Base-by-base conservation (phyloP, 2,329 filamentous ascomycete genomes). In the Fusarium mundagurra region DNA sequence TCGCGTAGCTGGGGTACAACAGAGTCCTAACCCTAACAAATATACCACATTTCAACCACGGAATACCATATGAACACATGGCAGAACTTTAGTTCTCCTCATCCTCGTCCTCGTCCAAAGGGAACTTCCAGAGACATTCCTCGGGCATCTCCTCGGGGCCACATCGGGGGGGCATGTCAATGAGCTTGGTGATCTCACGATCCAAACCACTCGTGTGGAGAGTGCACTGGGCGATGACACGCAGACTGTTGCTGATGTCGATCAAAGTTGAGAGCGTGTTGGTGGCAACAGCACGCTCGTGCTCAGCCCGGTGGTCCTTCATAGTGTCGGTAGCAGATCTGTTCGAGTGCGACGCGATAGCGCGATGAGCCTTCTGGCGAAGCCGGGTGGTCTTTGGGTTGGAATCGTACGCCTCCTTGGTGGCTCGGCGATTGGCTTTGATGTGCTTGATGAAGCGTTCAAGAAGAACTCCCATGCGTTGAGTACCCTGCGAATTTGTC, bases 181-280 rank as follows among this genome's bases (percentile, higher is more conserved):
- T 7, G 4, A 39, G 3, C 18, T 22, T 12, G 20, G 1, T 20
- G 38, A 0, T 39, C 12, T 11, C 38, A 39, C 31, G 31, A 11
- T 12, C 12, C 20, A 22, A 41, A 16, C 5, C 22, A 16, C n/a
- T 43, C 4, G 4, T 12, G 16, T 8, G 8, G 8, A 47, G 5
- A 3, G 3, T 13, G 5, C 5, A 7, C 17, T 16, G 17, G 2
- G n/a, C 50, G 8, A 36, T 7, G 0, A 20, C 1, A 0, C 9
- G n/a, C n/a, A 12, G 33, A 22, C n/a, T 54, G 13, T 54, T 54
- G 13, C 0, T 54, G 18, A 54, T 54, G 14, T 7, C 50, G 13
- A 54, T 38, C 33, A 34, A 20, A 7, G 0, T 10, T 9, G 29
- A 13, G 13, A 54, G 50, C 9, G 12, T 29, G 6, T 36, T 38